Evolutionary conservation across 768 basidiomycete genomes (phyloP).

Genomic region (Mycena alexandri): DNA sequence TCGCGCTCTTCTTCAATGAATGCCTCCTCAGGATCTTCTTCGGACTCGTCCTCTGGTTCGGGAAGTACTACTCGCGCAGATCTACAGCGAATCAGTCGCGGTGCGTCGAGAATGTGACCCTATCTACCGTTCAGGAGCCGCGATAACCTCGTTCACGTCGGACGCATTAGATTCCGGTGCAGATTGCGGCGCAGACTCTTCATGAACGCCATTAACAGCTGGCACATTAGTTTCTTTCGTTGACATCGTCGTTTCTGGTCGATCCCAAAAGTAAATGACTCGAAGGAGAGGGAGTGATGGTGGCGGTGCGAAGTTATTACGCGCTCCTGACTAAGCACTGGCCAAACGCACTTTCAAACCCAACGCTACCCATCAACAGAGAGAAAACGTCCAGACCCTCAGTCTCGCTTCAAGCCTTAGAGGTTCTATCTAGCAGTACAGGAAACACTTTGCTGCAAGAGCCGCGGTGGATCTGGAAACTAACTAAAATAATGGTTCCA

Average conservation of each 20-base stretch:
- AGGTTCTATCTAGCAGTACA: too few relatives aligned
- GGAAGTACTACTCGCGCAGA: constrained; percentile 63
- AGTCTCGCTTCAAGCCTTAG: too few relatives aligned
- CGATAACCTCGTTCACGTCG: not conserved
- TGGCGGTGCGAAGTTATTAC: constrained; percentile 7
- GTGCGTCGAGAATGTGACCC: not conserved
- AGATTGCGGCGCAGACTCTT: too few relatives aligned
- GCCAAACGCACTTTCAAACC: not conserved
- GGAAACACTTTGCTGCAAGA: too few relatives aligned
- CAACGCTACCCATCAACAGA: not conserved
- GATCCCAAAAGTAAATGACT: constrained; percentile 10
- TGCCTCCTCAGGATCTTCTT: constrained; percentile 59
- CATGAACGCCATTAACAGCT: not conserved
- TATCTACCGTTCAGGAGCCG: constrained; percentile 22
- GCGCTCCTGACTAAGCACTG: constrained; percentile 29
- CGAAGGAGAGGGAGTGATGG: not conserved
- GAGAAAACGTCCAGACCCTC: not conserved
- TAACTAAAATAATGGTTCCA: too few relatives aligned
- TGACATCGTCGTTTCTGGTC: constrained; percentile 1
- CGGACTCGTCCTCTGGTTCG: constrained; percentile 57
- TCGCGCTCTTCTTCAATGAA: constrained; percentile 69
- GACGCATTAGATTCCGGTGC: not conserved
- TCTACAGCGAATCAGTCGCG: constrained; percentile 12
- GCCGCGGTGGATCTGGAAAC: too few relatives aligned
- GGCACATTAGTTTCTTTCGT: constrained; percentile 7